Evolutionary conservation across 2,329 filamentous ascomycete genomes (phyloP).

Genomic region (Nemania sp.): DNA sequence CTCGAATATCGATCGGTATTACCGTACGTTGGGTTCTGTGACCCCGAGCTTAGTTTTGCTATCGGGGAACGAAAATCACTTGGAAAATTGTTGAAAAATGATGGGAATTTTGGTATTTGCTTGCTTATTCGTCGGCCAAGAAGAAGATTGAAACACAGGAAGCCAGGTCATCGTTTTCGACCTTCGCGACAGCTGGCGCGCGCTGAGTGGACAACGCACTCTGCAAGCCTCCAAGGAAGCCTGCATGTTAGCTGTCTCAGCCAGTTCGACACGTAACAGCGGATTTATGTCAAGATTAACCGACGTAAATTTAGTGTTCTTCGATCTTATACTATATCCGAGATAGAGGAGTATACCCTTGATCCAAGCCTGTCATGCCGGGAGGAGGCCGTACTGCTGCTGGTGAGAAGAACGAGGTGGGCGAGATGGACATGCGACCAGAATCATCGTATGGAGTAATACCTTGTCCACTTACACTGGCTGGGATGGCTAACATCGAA

Average conservation of each 20-base stretch:
- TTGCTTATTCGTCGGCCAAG: no score
- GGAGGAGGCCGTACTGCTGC: neutral
- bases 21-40: neutral
- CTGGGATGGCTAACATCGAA: constrained; percentile 6
- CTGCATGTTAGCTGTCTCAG: no score
- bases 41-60: neutral
- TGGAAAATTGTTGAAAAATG: neutral
- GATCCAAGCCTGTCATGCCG: constrained; percentile 1
- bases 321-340: no score
- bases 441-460: constrained; percentile 20
- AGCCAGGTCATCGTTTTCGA: no score
- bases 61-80: neutral
- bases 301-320: no score
- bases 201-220: constrained; percentile 1
- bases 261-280: no score
- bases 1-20: neutral
- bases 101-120: neutral
- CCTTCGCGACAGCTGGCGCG: constrained; percentile 18
- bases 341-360: neutral
- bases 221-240: no score
- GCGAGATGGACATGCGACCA: constrained; percentile 10
- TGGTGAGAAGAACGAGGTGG: neutral
- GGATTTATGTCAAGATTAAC: no score
- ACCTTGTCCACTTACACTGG: neutral
- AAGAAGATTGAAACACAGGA: no score